phyloP scores from a whole-genome alignment of 352 stramenopile genomes.

The Pythium dissimile region DNA sequence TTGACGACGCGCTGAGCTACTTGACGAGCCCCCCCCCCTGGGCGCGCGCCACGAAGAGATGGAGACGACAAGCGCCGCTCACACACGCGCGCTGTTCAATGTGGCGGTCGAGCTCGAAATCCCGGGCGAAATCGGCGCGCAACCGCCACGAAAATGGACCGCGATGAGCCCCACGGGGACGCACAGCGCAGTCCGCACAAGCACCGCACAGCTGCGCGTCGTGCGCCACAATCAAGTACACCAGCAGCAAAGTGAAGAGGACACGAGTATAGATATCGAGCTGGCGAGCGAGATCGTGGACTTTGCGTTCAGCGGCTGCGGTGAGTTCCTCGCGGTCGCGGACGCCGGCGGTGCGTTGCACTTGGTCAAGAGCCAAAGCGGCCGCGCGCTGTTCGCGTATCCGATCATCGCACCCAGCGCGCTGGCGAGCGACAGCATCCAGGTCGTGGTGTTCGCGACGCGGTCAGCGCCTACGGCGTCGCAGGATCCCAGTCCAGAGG shows the following conservation, averaged over 20 bases:
- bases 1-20: too few species aligned
- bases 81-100: neutral
- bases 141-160: conserved; percentile 12
- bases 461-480: too few species aligned
- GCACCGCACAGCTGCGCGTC: neutral
- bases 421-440: conserved; percentile 15
- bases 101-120: conserved; percentile 4
- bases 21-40: too few species aligned
- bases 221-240: neutral
- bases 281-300: conserved; percentile 16
- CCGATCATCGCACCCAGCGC: conserved; percentile 16
- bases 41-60: neutral
- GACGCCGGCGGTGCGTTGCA: conserved; percentile 15
- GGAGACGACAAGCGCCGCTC: neutral
- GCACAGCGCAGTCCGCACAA: conserved; percentile 14
- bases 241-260: neutral
- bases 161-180: conserved; percentile 4
- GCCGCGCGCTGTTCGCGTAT: conserved; percentile 23
- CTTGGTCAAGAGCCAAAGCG: conserved; percentile 20
- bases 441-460: conserved; percentile 17
- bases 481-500: too few species aligned
- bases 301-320: conserved; percentile 23
- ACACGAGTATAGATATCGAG: neutral
- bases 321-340: conserved; percentile 22
- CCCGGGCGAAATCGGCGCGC: neutral